phyloP scores from a whole-genome alignment of 257 asterid genomes.

The Solanum etuberosum region DNA sequence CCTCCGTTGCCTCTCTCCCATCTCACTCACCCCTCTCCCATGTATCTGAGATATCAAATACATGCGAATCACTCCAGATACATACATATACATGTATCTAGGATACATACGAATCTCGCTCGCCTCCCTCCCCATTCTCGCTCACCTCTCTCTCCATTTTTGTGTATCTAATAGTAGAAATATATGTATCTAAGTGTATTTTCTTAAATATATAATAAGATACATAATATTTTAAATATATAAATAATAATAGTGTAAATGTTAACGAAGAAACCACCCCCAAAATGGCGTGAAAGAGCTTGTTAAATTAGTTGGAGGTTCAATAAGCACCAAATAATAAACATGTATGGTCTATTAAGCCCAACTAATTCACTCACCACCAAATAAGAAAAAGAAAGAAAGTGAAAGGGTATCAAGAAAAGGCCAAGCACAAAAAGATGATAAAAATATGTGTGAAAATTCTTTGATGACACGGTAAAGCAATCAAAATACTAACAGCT shows the following conservation, averaged over 20 bases:
- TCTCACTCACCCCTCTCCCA: neutral
- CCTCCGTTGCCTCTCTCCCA: neutral
- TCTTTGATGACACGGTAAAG: neutral
- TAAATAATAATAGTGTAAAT: too few species aligned
- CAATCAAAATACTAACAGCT: neutral
- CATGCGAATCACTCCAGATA: neutral
- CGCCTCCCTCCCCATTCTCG: too few species aligned
- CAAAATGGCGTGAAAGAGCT: neutral
- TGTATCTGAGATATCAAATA: too few species aligned
- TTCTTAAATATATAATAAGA: too few species aligned
- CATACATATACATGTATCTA: too few species aligned
- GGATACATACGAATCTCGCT: neutral
- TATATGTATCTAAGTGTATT: neutral
- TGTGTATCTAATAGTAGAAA: too few species aligned
- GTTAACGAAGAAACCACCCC: too few species aligned
- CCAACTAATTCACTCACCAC: neutral
- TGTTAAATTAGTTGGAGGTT: neutral
- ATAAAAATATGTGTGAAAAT: neutral
- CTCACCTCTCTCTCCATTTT: neutral
- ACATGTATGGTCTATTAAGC: neutral
- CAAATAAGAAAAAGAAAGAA: neutral
- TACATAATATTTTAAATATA: too few species aligned
- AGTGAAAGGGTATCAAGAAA: neutral
- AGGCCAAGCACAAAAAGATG: neutral
- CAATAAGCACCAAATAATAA: neutral